These are phyloP conservation scores for Kwoniella shivajii DNA, from an alignment of 1,284 basidiomycete genomes.

Conservation along the genomic window DNA sequence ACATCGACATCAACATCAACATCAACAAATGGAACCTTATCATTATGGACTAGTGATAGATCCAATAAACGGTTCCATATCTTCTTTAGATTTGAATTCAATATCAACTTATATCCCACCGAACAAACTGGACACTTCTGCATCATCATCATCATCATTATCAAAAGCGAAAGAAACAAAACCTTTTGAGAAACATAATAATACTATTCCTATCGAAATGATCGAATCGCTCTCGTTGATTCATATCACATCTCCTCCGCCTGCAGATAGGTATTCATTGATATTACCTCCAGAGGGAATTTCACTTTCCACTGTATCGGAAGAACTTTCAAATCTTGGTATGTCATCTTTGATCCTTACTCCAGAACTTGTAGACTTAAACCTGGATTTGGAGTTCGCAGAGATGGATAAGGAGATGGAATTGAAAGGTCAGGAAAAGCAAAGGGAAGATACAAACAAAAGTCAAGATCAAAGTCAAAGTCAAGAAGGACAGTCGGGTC, in stretches of 20 bases:
- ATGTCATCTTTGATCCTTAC: constrained; percentile 21
- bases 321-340: constrained; percentile 23
- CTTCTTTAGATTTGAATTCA: background rate
- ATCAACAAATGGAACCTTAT: constrained; percentile 8
- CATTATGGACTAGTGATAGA: constrained; percentile 34
- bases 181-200: background rate
- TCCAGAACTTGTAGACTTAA: constrained; percentile 26
- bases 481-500: no score
- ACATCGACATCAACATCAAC: background rate
- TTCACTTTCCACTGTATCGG: constrained; percentile 17
- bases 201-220: constrained; percentile 1
- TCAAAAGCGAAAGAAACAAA: background rate
- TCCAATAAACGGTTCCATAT: constrained; percentile 17
- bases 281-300: constrained; percentile 32
- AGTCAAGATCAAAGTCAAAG: no score
- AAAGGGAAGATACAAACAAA: no score
- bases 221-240: constrained; percentile 36
- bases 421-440: no score
- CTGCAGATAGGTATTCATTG: constrained; percentile 29
- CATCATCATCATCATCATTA: no score
- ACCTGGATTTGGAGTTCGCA: background rate
- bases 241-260: constrained; percentile 30
- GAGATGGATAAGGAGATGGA: no score
- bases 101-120: background rate
- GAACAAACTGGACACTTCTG: no score